A percentile compares a stretch with the other conserved stretches of the same genome.
phyloP scores from a whole-genome alignment of 495 filamentous ascomycete genomes.

The Pyrenula massariospora region DNA sequence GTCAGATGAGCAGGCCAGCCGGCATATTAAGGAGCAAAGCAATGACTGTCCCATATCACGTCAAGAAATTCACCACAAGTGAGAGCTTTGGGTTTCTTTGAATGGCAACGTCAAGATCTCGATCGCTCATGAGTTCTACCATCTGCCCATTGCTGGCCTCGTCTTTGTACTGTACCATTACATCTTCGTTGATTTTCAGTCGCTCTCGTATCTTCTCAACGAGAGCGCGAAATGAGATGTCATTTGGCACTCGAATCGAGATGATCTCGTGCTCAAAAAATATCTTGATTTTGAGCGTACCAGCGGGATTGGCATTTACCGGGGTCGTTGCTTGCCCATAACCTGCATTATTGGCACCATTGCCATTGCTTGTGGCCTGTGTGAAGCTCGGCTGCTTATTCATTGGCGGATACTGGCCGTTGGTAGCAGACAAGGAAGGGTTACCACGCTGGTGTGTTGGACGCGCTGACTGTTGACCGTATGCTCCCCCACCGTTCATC shows the following conservation, averaged over 20 bases:
- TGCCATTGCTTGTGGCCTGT: conserved; percentile 42
- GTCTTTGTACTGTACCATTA: conserved; percentile 76
- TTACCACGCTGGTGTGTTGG: conserved; percentile 48
- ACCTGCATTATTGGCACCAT: conserved; percentile 9
- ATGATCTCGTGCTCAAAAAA: conserved; percentile 85
- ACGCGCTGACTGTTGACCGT: conserved; percentile 35
- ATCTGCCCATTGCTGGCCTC: conserved; percentile 60
- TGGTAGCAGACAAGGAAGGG: conserved; percentile 25
- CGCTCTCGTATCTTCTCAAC: conserved; percentile 72
- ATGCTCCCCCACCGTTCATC: conserved; percentile 45
- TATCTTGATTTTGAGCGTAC: conserved; percentile 82
- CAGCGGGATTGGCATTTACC: conserved; percentile 25
- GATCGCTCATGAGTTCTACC: conserved; percentile 61
- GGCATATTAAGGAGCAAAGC: too few species aligned
- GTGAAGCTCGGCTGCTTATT: conserved; percentile 64
- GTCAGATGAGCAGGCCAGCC: too few species aligned
- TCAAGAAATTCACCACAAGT: conserved; percentile 56
- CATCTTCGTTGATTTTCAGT: conserved; percentile 60
- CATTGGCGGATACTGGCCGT: conserved; percentile 34
- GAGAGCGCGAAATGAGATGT: conserved; percentile 67
- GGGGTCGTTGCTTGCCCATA: conserved; percentile 6
- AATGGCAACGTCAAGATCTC: conserved; percentile 69
- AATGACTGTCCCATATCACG: conserved; percentile 21
- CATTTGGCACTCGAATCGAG: conserved; percentile 73
- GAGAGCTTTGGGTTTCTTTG: conserved; percentile 78